Base-by-base conservation (phyloP, 352 stramenopile species). In the Pythium graminicola region DNA sequence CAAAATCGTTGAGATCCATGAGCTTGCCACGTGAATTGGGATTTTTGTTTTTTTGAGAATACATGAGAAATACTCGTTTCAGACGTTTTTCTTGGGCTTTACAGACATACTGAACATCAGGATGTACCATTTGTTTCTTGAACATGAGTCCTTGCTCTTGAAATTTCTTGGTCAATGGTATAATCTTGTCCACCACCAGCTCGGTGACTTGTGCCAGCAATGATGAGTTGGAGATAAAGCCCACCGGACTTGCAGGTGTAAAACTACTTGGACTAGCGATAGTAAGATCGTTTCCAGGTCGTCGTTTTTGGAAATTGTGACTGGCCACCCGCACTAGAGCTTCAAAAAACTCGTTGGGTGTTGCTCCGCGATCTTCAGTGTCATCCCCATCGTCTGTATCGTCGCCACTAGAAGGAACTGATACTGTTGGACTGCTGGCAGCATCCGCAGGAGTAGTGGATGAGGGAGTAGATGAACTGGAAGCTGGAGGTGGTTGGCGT, bases 121-220 rank as follows among this genome's bases (percentile, higher is more conserved):
- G 75, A 35, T 87, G 67, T 22, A 87, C 69, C 73, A 89, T 86
- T 70, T 89, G 78, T 32, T 89, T 88, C 61, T 92, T 92, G 54
- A 92, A 92, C 9, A 76, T 85, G 11, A 92, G 60, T 2, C 76
- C 76, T 65, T 89, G 79, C 46, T 88, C 73, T 43, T 89, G 78
- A 54, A 84, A 85, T 45, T 87, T 87, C 48, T 81, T 84, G 0
- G 81, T 83, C 13, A 92, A 68, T 2, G 78, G 78, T 22, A 88
- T 60, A 1, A 92, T 53, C 28, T 76, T 82, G 17, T 85, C 73
- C 3, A 82, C 67, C 0, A 89, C 75, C 1, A 92, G 60, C 35
- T 89, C 76, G 0, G 64, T 53, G 4, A 89, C 76, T 33, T 72
- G 75, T 0, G 48, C 42, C 0, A 89, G 55, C 1, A 89, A 32